Conservation (phyloP, 768 basidiomycete species). For the Clitopilus hobsonii region DNA sequence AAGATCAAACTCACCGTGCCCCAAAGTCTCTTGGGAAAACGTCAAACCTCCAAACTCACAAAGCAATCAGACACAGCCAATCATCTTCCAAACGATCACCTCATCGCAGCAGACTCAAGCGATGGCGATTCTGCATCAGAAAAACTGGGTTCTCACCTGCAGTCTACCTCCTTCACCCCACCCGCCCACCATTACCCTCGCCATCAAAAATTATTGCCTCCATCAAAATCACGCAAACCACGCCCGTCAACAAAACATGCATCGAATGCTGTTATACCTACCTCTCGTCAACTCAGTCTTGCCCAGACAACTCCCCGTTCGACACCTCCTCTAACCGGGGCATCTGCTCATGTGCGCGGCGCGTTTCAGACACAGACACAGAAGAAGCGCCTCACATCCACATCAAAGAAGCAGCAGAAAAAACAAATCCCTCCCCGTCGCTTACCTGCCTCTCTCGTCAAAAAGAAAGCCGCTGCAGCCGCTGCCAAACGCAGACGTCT, state of each 20-base stretch:
- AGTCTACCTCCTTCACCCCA: slow-evolving; percentile 11
- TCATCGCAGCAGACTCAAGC: not conserved
- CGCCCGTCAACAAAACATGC: slow-evolving; percentile 49
- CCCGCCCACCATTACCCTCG: slow-evolving; percentile 17
- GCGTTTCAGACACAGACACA: not conserved
- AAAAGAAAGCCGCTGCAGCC: slow-evolving; percentile 22
- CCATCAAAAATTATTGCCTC: not conserved
- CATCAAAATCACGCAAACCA: slow-evolving; percentile 40
- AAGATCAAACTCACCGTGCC: slow-evolving; percentile 76
- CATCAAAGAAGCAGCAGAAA: slow-evolving; percentile 7
- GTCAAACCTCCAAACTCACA: slow-evolving; percentile 12
- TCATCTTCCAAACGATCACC: not conserved
- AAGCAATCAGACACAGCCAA: not conserved
- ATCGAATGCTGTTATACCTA: slow-evolving; percentile 1
- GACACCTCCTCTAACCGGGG: not conserved
- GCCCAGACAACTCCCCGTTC: not conserved
- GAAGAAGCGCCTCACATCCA: slow-evolving; percentile 12
- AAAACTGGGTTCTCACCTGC: slow-evolving; percentile 8
- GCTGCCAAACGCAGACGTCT: slow-evolving; percentile 30
- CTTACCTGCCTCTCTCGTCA: slow-evolving; percentile 16
- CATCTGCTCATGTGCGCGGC: not conserved
- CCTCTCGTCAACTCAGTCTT: not conserved
- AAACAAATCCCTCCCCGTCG: slow-evolving; percentile 17
- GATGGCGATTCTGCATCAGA: slow-evolving; percentile 5
- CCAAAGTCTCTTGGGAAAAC: slow-evolving; percentile 46